phyloP scores from a whole-genome alignment of 495 filamentous ascomycete genomes.

The Arthonia radiata region DNA sequence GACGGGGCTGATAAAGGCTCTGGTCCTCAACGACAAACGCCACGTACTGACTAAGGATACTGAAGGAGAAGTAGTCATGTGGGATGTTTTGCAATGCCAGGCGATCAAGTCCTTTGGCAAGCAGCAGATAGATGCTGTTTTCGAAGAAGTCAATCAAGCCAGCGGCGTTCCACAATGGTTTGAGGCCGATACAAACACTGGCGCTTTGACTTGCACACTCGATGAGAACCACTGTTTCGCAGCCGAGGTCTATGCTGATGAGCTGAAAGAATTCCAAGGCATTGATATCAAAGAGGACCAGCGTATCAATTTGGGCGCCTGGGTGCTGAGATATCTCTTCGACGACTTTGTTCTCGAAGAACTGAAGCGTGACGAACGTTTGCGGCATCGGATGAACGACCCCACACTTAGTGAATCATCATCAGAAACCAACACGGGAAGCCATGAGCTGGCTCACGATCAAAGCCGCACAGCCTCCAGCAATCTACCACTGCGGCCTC shows the following conservation, averaged over 20 bases:
- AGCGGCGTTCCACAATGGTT: slow-evolving; percentile 92
- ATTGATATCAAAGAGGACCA: slow-evolving; percentile 79
- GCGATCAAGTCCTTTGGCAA: slow-evolving; percentile 77
- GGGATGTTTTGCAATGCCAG: slow-evolving; percentile 83
- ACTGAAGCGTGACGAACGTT: slow-evolving; percentile 50
- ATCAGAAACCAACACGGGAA: slow-evolving; percentile 22
- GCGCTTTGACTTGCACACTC: slow-evolving; percentile 65
- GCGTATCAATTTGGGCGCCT: slow-evolving; percentile 91
- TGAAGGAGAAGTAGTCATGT: slow-evolving; percentile 83
- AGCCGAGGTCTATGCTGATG: slow-evolving; percentile 90
- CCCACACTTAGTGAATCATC: slow-evolving; percentile 32
- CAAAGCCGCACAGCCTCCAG: slow-evolving; percentile 19
- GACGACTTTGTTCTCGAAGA: slow-evolving; percentile 73
- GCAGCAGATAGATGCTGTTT: slow-evolving; percentile 76
- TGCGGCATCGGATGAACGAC: slow-evolving; percentile 39
- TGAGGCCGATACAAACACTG: slow-evolving; percentile 76
- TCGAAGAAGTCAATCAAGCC: slow-evolving; percentile 59
- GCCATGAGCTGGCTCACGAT: slow-evolving; percentile 19
- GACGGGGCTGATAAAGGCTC: slow-evolving; percentile 82
- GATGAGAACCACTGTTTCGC: slow-evolving; percentile 95
- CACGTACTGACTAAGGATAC: slow-evolving; percentile 81
- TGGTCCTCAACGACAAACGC: slow-evolving; percentile 72
- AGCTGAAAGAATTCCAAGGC: slow-evolving; percentile 43
- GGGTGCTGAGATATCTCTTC: slow-evolving; percentile 86
- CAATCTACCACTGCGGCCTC: slow-evolving; percentile 22